phyloP scores from a whole-genome alignment of 805 yeast species.

The Zygotorulaspora florentina region DNA sequence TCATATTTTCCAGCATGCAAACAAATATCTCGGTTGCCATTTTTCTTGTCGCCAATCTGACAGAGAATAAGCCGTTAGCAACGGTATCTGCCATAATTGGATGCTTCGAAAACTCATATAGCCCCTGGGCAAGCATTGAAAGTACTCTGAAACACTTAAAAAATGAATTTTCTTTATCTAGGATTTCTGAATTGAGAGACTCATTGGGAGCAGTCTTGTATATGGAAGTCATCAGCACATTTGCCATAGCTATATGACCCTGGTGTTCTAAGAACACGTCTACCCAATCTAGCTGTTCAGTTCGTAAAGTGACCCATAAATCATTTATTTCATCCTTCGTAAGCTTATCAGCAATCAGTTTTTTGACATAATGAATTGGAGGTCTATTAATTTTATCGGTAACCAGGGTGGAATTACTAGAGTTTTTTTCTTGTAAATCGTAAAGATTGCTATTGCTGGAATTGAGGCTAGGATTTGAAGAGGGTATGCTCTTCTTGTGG shows the following conservation, averaged over 20 bases:
- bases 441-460: conserved; percentile 5
- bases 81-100: conserved; percentile 53
- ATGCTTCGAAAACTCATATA: conserved; percentile 27
- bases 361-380: conserved; percentile 74
- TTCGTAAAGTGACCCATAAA: conserved; percentile 85
- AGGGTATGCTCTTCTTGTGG: conserved; percentile 2
- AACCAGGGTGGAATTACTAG: conserved; percentile 21
- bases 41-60: conserved; percentile 69
- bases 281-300: conserved; percentile 86
- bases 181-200: conserved; percentile 38
- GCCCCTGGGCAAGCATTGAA: conserved; percentile 27
- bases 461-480: conserved; percentile 6
- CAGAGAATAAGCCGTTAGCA: conserved; percentile 68
- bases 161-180: conserved; percentile 72
- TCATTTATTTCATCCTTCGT: conserved; percentile 69
- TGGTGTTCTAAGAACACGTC: conserved; percentile 68
- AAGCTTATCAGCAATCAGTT: conserved; percentile 65
- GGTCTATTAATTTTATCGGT: conserved; percentile 38
- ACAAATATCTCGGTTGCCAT: conserved; percentile 74
- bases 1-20: conserved; percentile 45
- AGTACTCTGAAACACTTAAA: conserved; percentile 68
- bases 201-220: conserved; percentile 27
- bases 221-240: conserved; percentile 51
- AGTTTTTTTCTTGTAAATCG: conserved; percentile 16
- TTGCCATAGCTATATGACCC: conserved; percentile 75